Percentiles rank a stretch among this genome's conserved stretches.
These are phyloP conservation scores for Bombardia bombarda DNA, from an alignment of 495 filamentous ascomycete species.

Conservation along the genomic window DNA sequence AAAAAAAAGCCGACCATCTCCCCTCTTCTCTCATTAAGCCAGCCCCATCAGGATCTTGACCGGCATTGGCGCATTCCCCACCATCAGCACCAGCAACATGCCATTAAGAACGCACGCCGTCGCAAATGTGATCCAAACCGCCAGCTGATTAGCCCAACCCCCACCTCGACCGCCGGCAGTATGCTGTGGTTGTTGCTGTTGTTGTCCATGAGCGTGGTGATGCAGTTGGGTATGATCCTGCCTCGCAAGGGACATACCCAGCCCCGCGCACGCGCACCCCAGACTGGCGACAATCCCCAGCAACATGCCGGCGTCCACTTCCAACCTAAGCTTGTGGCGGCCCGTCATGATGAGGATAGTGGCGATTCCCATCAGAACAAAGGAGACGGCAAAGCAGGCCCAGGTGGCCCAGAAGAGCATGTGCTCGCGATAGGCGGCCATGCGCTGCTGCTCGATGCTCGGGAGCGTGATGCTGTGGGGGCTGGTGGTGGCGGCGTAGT, in stretches of 20 bases:
- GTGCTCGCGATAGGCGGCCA: slow-evolving; percentile 34
- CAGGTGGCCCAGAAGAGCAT: slow-evolving; percentile 38
- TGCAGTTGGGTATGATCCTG: slow-evolving; percentile 29
- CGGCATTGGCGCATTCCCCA: slow-evolving; percentile 29
- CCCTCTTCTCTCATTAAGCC: not conserved
- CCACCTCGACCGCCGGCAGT: too few species aligned
- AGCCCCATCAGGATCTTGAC: not conserved
- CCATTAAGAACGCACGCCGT: slow-evolving; percentile 42
- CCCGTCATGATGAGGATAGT: slow-evolving; percentile 46
- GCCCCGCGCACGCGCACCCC: slow-evolving; percentile 44
- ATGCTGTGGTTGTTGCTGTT: too few species aligned
- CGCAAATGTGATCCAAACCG: slow-evolving; percentile 38
- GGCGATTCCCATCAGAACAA: slow-evolving; percentile 47
- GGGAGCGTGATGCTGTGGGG: slow-evolving; percentile 39
- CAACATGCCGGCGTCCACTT: slow-evolving; percentile 54
- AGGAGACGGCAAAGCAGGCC: slow-evolving; percentile 35
- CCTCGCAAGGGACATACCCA: slow-evolving; percentile 41
- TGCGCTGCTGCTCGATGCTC: slow-evolving; percentile 29
- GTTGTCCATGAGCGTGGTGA: too few species aligned
- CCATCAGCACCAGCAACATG: slow-evolving; percentile 40
- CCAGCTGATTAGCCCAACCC: slow-evolving; percentile 31
- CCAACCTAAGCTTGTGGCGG: slow-evolving; percentile 40
- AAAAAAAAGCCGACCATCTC: not conserved
- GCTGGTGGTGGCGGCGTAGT: too few species aligned
- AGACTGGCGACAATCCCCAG: slow-evolving; percentile 48